These are phyloP conservation scores for Colletotrichum theobromicola DNA, from an alignment of 2,329 filamentous ascomycete genomes.

Conservation along the genomic window DNA sequence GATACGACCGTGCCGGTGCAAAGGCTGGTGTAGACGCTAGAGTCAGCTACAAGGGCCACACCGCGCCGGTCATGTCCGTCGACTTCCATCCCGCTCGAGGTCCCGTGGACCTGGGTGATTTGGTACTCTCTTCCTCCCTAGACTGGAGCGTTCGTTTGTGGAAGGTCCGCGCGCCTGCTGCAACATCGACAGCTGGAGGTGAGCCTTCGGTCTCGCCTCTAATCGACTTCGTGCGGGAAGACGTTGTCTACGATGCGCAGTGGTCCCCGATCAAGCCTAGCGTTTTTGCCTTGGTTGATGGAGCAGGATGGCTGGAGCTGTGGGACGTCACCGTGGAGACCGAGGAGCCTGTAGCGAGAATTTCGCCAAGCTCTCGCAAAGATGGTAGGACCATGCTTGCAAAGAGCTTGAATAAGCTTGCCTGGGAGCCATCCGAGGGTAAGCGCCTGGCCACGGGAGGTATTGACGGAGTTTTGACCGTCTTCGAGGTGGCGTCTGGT, in stretches of 20 bases:
- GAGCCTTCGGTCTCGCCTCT: conserved; percentile 71
- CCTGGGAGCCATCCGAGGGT: conserved; percentile 92
- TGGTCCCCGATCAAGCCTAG: conserved; percentile 96
- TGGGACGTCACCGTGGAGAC: conserved; percentile 95
- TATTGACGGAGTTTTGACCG: conserved; percentile 85
- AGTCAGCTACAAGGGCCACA: conserved; percentile 87
- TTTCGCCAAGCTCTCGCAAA: conserved; percentile 72
- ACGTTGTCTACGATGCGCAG: conserved; percentile 93
- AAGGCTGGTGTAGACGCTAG: conserved; percentile 94
- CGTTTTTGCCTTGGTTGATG: conserved; percentile 93
- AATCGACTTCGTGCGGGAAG: conserved; percentile 90
- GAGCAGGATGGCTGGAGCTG: conserved; percentile 87
- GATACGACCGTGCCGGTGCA: conserved; percentile 95
- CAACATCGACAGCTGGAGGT: conserved; percentile 65
- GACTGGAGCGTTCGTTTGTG: conserved; percentile 98
- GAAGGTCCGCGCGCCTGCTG: conserved; percentile 86
- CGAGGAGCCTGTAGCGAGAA: conserved; percentile 86
- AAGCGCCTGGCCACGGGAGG: conserved; percentile 88
- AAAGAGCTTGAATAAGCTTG: conserved; percentile 90
- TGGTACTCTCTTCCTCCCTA: conserved; percentile 89
- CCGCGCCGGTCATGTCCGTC: conserved; percentile 93
- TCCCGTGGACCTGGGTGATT: conserved; percentile 90
- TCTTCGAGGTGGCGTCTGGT: conserved; percentile 89
- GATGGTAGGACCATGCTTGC: conserved; percentile 73
- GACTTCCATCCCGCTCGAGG: conserved; percentile 94